Evolutionary conservation across 139 green algal species (phyloP).

Genomic region (Parachlorella kessleri): DNA sequence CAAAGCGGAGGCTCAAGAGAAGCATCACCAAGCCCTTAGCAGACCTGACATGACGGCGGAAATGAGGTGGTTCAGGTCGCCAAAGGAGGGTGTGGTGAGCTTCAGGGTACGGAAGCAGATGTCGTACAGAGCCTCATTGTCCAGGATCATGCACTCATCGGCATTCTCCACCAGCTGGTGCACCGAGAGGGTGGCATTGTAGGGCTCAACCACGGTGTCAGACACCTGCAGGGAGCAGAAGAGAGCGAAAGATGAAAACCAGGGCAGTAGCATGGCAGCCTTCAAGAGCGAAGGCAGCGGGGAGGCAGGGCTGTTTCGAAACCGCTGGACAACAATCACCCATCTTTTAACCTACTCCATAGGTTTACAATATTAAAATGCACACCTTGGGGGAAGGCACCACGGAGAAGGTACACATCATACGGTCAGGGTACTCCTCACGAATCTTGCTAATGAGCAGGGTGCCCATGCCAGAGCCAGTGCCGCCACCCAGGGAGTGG

Average conservation of each 20-base stretch:
- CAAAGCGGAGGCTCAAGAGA: too few species aligned
- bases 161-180: slow-evolving; percentile 99
- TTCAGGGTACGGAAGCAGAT: slow-evolving; percentile 99
- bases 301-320: too few species aligned
- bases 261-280: too few species aligned
- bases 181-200: slow-evolving; percentile 99
- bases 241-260: too few species aligned
- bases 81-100: slow-evolving; percentile 97
- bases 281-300: too few species aligned
- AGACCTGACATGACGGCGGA: slow-evolving; percentile 95
- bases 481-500: slow-evolving; percentile 97
- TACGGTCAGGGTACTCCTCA: slow-evolving; percentile 94
- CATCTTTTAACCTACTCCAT: too few species aligned
- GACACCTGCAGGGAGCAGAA: slow-evolving; percentile 85
- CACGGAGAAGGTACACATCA: slow-evolving; percentile 99
- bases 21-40: too few species aligned
- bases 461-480: slow-evolving; percentile 95
- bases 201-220: slow-evolving; percentile 99
- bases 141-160: slow-evolving; percentile 99
- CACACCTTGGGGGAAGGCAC: slow-evolving; percentile 96
- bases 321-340: too few species aligned
- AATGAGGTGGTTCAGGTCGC: slow-evolving; percentile 99
- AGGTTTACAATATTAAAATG: not conserved
- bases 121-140: slow-evolving; percentile 99
- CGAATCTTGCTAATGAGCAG: slow-evolving; percentile 93